phyloP scores from a whole-genome alignment of 306 rosid genomes.

The Rosa persica region DNA sequence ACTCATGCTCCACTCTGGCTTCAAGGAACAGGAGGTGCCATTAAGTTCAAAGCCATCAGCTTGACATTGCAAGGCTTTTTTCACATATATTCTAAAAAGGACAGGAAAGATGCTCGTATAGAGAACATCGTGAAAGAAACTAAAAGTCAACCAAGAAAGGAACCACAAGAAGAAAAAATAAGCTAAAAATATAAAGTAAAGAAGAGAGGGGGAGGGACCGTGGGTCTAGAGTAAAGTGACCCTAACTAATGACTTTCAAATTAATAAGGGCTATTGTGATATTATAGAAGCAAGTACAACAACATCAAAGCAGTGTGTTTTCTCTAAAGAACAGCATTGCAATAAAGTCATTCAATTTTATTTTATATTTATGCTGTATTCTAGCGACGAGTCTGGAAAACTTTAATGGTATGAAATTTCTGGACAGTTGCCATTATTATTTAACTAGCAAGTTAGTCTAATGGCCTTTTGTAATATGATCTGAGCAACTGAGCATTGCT shows the following conservation, averaged over 20 bases:
- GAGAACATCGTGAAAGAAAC: not conserved
- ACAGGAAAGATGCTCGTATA: slow-evolving; percentile 10
- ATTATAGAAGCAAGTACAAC: not conserved
- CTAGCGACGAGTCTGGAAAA: not conserved
- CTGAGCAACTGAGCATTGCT: not conserved
- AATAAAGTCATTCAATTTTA: not conserved
- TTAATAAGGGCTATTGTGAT: too few relatives aligned
- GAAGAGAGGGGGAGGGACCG: too few relatives aligned
- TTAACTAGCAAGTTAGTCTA: not conserved
- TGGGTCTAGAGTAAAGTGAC: too few relatives aligned
- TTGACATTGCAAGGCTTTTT: slow-evolving; percentile 18
- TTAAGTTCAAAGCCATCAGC: not conserved
- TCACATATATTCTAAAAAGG: slow-evolving; percentile 10
- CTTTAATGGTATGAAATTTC: not conserved
- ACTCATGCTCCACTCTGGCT: not conserved
- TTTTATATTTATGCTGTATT: not conserved
- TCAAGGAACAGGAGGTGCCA: not conserved
- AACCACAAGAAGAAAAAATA: too few relatives aligned
- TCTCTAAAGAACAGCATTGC: not conserved
- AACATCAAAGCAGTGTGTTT: not conserved
- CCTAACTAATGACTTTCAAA: too few relatives aligned
- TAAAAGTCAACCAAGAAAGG: slow-evolving; percentile 10
- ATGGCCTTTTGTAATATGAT: not conserved
- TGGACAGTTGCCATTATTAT: not conserved
- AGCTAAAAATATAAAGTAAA: too few relatives aligned